phyloP scores from a whole-genome alignment of 2,329 filamentous ascomycete genomes.

The Whalleya microplaca region DNA sequence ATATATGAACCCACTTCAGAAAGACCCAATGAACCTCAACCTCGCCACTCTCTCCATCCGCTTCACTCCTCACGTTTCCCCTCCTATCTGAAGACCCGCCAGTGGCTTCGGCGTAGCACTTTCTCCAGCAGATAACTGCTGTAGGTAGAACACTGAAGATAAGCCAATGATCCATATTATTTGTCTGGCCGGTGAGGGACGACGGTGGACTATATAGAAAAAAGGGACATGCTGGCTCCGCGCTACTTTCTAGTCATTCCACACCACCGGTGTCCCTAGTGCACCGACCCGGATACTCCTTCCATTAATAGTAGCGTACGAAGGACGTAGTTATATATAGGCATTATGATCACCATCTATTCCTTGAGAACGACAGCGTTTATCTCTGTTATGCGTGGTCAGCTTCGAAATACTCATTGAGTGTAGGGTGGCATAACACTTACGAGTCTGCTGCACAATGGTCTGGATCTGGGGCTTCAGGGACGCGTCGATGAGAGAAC shows the following conservation, averaged over 20 bases:
- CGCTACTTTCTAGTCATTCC: not conserved
- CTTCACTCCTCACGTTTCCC: constrained; percentile 8
- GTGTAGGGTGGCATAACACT: constrained; percentile 1
- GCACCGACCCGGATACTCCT: constrained; percentile 4
- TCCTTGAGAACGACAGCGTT: constrained; percentile 20
- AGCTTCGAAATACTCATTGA: not conserved
- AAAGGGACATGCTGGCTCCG: constrained; percentile 5
- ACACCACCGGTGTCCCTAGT: not conserved
- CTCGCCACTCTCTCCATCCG: constrained; percentile 17
- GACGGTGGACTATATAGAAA: constrained; percentile 15
- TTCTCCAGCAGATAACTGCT: not conserved
- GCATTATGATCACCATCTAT: constrained; percentile 1
- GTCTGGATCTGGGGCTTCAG: constrained; percentile 39
- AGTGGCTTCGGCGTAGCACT: constrained; percentile 10
- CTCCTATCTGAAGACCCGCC: constrained; percentile 18
- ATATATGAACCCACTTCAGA: constrained; percentile 14
- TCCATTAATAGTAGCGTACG: constrained; percentile 7
- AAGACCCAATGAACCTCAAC: constrained; percentile 19
- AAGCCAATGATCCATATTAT: constrained; percentile 13
- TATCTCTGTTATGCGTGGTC: constrained; percentile 17
- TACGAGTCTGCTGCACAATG: constrained; percentile 33
- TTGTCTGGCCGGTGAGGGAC: constrained; percentile 16
- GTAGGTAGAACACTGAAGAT: constrained; percentile 8
- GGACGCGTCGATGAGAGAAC: constrained; percentile 36
- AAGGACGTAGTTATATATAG: constrained; percentile 7